Conservation (phyloP, 352 stramenopile species). For the Globisporangium perplexum region DNA sequence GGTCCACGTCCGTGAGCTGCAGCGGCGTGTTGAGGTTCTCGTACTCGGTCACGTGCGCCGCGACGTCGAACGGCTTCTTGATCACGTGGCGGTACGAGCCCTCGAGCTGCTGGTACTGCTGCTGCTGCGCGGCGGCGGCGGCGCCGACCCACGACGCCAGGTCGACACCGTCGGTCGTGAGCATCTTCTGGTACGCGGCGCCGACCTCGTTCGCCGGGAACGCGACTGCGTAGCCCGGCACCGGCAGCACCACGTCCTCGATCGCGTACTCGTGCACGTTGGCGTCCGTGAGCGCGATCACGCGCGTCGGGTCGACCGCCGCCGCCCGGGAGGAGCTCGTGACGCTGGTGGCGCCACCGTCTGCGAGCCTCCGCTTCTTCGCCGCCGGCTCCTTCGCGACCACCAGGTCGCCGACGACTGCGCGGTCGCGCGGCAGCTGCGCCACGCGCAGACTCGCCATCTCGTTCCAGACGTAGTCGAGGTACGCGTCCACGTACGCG, state of each 20-base stretch:
- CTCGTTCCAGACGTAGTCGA: conserved; percentile 95
- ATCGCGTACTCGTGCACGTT: conserved; percentile 87
- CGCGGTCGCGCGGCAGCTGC: conserved; percentile 39
- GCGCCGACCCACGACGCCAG: conserved; percentile 24
- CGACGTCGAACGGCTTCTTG: conserved; percentile 79
- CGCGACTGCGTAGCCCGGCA: conserved; percentile 87
- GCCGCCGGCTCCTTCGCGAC: conserved; percentile 15
- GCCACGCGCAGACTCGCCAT: conserved; percentile 89
- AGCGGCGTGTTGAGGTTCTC: conserved; percentile 86
- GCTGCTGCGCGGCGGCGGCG: conserved; percentile 21
- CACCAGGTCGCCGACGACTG: conserved; percentile 90
- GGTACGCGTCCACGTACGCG: conserved; percentile 80
- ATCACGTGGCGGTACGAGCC: conserved; percentile 92
- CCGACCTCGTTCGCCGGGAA: conserved; percentile 77
- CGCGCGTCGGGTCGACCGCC: conserved; percentile 7
- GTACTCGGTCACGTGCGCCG: conserved; percentile 83
- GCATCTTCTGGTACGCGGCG: conserved; percentile 40
- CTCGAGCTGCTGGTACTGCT: conserved; percentile 61
- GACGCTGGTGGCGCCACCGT: neutral
- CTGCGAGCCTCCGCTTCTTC: conserved; percentile 8
- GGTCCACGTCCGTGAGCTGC: conserved; percentile 87
- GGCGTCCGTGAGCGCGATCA: conserved; percentile 73
- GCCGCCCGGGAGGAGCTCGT: no score
- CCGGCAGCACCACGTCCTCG: conserved; percentile 92
- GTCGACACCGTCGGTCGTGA: conserved; percentile 54